Base-by-base conservation (phyloP, 2,329 filamentous ascomycete species). In the Plenodomus tracheiphilus region DNA sequence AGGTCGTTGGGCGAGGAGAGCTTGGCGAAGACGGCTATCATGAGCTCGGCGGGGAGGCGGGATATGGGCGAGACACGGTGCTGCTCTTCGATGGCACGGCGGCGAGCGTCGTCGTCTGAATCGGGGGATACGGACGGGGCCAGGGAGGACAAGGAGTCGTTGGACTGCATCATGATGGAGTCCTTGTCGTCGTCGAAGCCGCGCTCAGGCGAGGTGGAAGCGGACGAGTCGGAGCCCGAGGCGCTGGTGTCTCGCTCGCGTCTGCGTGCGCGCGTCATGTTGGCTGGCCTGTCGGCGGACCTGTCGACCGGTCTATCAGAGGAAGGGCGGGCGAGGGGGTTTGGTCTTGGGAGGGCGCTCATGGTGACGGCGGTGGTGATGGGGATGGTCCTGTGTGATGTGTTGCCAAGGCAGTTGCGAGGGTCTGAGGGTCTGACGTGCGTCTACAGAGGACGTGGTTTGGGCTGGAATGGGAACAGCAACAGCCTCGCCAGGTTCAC, bases 131-230 rank as follows among this genome's bases (percentile, higher is more conserved):
- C 87, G 39, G 88, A 88, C 28, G 91, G 84, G 44, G 91, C 91
- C 47, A 97, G 82, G 1, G 93, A 97, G 1, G 93, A 97, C 70
- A 94, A 84, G 3, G 93, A 97, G 75, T 97, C 93, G 76, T 97
- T 96, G 64, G 79, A 74, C 59, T 88, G 87, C 48, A 82, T 83
- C 70, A 88, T 87, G 73, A 94, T 94, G 74, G 94, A 96, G 75
- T 97, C 93, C 61, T 91, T 96, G 75, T 97, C 93, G 68, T 92
- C 88, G 74, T 95, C 91, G 67, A 91, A 88, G 69, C 84, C 85
- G 43, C 87, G 85, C 43, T 82, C 84, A 38, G 88, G 88, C 1
- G 88, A 91, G 68, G 87, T 89, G 49, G 86, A 88, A 7, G 88
- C 88, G 5, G 86, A 89, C 3, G 79, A 81, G 55, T 70, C 69